Evolutionary conservation across 106 monocot species (phyloP).

Genomic region (Amphibolis antarctica): DNA sequence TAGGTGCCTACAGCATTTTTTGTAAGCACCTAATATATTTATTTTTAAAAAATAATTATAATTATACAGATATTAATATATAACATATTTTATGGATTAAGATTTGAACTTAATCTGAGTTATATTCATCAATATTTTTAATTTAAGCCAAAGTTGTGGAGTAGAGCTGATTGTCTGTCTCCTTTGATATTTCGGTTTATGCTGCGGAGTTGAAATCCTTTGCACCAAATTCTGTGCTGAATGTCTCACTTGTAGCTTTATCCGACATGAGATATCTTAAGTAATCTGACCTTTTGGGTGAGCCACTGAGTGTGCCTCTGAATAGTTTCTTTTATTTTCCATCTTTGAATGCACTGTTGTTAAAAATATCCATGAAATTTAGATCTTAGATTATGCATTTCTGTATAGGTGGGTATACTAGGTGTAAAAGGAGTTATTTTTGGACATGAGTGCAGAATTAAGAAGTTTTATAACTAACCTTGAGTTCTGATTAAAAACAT

Average conservation of each 20-base stretch:
- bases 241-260: neutral
- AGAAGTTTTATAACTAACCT: neutral
- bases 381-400: neutral
- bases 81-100: too few species aligned
- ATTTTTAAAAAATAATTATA: too few species aligned
- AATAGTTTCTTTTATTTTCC: too few species aligned
- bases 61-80: too few species aligned
- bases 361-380: neutral
- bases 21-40: too few species aligned
- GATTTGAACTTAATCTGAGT: too few species aligned
- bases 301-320: neutral
- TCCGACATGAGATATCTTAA: neutral
- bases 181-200: constrained; percentile 23
- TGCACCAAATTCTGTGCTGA: neutral
- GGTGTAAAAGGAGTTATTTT: neutral
- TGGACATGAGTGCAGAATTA: neutral
- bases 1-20: too few species aligned
- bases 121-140: too few species aligned
- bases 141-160: too few species aligned
- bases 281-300: neutral
- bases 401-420: neutral
- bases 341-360: neutral
- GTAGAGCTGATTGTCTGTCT: too few species aligned
- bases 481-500: neutral
- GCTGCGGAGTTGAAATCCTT: neutral